Base-by-base conservation (phyloP, 2,329 filamentous ascomycete genomes). In the Pestalotiopsis sp. region DNA sequence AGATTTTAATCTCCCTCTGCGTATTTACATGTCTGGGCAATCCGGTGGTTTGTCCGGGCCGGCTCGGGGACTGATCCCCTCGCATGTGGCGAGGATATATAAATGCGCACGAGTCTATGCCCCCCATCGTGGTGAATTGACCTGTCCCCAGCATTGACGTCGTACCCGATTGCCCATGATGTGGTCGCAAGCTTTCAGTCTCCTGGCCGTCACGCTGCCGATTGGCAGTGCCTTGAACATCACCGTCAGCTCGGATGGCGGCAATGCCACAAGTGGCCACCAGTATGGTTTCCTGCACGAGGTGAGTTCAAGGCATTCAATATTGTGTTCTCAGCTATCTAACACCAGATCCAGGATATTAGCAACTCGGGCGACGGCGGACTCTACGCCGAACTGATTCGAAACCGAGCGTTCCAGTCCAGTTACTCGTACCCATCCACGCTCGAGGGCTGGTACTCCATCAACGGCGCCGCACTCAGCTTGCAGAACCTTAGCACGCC, bases 321-420 rank as follows among this genome's bases (percentile, higher is more conserved):
- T 4, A 9, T 13, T 13, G 4, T 2, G 31, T 45, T 56, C 82
- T n/a, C 25, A 27, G 31, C 25, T 66, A 31, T 31, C 56, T 67
- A 45, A 67, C 56, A 61, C 7, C 13, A 11, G n/a, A 14, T 2
- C 13, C 64, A 89, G 86, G 87, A 89, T 67, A 91, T 91, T 77
- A 89, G 89, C 78, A 88, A 92, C 77, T 90, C 88, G 2, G 91
- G 91, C 2, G 91, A 94, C 75, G 91, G 91, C 25, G 91, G 91
- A 4, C 87, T 93, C 71, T 93, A 94, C 76, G 91, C 89, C 63
- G 91, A 94, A 75, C 78, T 94, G 68, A 87, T 94, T 68, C 86
- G 85, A 65, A 94, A 94, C 78, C 86, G 90, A 63, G 91, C 90
- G 12, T 93, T 94, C 74, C 91, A 94, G 77, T 81, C 81, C 67